Base-by-base conservation (phyloP, 208 protist genomes). In the Leishmania gerbilli region DNA sequence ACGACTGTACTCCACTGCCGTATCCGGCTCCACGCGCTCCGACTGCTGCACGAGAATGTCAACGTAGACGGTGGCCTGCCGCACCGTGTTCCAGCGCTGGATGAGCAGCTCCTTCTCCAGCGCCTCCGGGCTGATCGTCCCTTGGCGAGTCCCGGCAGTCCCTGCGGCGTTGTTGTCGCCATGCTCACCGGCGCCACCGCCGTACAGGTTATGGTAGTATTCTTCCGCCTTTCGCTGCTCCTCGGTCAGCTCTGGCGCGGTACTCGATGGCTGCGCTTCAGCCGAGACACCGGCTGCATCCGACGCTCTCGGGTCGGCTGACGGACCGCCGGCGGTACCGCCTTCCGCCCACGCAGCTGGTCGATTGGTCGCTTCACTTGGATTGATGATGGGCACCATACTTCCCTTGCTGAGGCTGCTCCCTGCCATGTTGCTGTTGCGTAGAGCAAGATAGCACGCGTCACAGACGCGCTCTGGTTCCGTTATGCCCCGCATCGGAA, bases 41-140 rank as follows among this genome's bases (percentile, higher is more conserved):
- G 89, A 89, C 74, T 91, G 89, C 83, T 97, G 94, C 19, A 96
- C 79, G 47, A 91, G 78, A 71, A 97, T 89, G 81, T 97, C 94
- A n/a, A 91, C 82, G 74, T 96, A 96, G 56, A 87, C 87, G 17
- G 87, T 89, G 17, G 85, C 79, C 80, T 92, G 88, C 1, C 91
- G 87, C 77, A 95, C 88, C 47, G 84, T 84, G 58, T 85, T 85
- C 89, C 89, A 95, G 40, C 87, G 85, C 76, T 91, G 88, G 21
- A 87, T 76, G 27, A 95, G 86, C 6, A 79, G 74, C 64, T 95
- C 89, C 24, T 83, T 83, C 81, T 97, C 91, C 49, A 87, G 27
- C 78, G 87, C 81, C 74, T 88, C 82, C 1, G 81, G 79, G 56
- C 42, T 88, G 69, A 77, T 60, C 17, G 75, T 21, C 42, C 77